Percentiles rank a stretch among this genome's conserved stretches.
Evolutionary conservation across 805 yeast species (phyloP).

Genomic region (Maudiozyma pseudohumilis): DNA sequence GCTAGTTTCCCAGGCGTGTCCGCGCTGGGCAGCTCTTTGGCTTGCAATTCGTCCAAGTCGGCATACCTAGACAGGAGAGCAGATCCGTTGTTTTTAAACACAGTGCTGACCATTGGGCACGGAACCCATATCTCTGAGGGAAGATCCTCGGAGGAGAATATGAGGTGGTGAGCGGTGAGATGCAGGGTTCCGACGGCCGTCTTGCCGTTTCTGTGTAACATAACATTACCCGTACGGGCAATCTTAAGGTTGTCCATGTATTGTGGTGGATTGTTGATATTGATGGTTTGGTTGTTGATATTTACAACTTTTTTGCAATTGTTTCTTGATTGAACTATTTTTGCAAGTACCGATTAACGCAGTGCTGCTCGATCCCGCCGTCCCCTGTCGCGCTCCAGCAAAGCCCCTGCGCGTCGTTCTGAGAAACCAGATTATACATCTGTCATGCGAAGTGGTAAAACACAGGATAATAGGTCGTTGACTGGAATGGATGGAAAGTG

Average conservation of each 20-base stretch:
- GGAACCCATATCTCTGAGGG: slow-evolving; percentile 79
- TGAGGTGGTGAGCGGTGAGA: slow-evolving; percentile 66
- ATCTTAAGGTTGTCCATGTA: slow-evolving; percentile 53
- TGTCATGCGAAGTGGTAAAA: too few species aligned
- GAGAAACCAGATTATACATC: too few species aligned
- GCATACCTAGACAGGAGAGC: slow-evolving; percentile 26
- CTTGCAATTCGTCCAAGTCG: slow-evolving; percentile 5
- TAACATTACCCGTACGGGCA: slow-evolving; percentile 43
- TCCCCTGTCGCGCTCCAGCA: too few species aligned
- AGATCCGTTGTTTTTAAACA: slow-evolving; percentile 48
- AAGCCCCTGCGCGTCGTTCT: too few species aligned
- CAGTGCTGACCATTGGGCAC: slow-evolving; percentile 69
- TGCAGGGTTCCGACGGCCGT: slow-evolving; percentile 52
- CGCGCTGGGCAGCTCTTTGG: neutral
- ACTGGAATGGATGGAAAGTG: too few species aligned
- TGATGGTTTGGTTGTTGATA: too few species aligned
- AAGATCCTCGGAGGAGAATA: slow-evolving; percentile 35
- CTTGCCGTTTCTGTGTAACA: slow-evolving; percentile 49
- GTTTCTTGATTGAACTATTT: too few species aligned
- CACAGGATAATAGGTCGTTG: too few species aligned
- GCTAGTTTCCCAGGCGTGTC: neutral
- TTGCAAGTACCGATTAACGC: too few species aligned
- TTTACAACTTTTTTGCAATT: too few species aligned
- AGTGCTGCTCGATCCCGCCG: too few species aligned
- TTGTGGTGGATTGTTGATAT: too few species aligned